phyloP scores from a whole-genome alignment of 345 rosid species.

The Ceriops decandra region DNA sequence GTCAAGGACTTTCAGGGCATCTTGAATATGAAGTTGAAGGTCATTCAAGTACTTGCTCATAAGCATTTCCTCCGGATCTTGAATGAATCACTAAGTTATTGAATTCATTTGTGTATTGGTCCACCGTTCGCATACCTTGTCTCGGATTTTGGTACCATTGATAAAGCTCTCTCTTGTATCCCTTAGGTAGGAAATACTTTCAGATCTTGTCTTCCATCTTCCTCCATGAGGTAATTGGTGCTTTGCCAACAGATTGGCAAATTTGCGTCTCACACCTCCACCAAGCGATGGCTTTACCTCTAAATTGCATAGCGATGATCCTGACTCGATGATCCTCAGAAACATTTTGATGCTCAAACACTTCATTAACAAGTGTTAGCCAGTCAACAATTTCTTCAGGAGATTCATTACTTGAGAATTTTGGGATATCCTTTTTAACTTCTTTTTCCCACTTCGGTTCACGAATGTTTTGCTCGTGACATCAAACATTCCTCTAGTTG shows the following conservation, averaged over 20 bases:
- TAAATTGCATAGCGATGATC: not conserved
- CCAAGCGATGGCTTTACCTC: not conserved
- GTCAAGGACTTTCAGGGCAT: not conserved
- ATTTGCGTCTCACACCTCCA: not conserved
- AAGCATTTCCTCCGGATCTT: not conserved
- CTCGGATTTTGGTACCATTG: not conserved
- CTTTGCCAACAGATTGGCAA: not conserved
- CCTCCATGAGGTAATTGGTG: not conserved
- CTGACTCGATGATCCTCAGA: not conserved
- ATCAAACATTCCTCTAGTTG: too few relatives aligned
- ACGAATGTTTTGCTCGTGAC: too few relatives aligned
- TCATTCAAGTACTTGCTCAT: not conserved
- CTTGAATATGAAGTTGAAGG: not conserved
- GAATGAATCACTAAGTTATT: not conserved
- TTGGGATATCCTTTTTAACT: too few relatives aligned
- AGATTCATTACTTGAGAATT: not conserved
- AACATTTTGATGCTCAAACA: not conserved
- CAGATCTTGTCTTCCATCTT: not conserved
- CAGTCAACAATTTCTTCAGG: not conserved
- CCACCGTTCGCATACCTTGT: not conserved
- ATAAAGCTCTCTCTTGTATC: not conserved
- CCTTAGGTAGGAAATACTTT: not conserved
- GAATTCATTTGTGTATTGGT: not conserved
- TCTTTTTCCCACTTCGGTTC: not conserved
- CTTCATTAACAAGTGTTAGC: not conserved